Percentiles rank a stretch among this genome's conserved stretches.
phyloP scores from a whole-genome alignment of 345 rosid species.

The Linum lewisii region DNA sequence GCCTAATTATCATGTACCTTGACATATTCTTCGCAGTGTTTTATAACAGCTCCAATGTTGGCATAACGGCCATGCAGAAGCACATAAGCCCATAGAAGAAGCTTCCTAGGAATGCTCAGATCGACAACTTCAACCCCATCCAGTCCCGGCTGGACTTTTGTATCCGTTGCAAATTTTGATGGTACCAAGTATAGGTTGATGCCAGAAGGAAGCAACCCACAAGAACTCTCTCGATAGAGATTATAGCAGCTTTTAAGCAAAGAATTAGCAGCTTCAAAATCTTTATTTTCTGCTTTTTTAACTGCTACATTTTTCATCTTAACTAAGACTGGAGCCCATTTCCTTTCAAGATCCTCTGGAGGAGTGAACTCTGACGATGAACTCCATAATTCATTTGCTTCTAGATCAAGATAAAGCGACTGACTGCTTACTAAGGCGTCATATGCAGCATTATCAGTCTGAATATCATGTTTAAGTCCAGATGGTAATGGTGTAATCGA shows the following conservation, averaged over 20 bases:
- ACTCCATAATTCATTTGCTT: slow-evolving; percentile 54
- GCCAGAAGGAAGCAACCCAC: slow-evolving; percentile 49
- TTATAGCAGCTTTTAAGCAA: slow-evolving; percentile 68
- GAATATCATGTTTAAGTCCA: slow-evolving; percentile 35
- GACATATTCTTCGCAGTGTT: slow-evolving; percentile 76
- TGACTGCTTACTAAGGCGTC: slow-evolving; percentile 36
- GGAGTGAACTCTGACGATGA: slow-evolving; percentile 44
- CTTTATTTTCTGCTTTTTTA: slow-evolving; percentile 53
- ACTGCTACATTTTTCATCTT: slow-evolving; percentile 54
- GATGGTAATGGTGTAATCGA: slow-evolving; percentile 52
- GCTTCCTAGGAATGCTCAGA: slow-evolving; percentile 82
- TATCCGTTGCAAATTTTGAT: slow-evolving; percentile 33
- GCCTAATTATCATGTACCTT: slow-evolving; percentile 45
- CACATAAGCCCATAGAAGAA: slow-evolving; percentile 86
- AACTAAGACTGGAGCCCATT: slow-evolving; percentile 56
- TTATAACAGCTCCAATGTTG: slow-evolving; percentile 63
- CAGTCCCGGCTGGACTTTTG: slow-evolving; percentile 33
- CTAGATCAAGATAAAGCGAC: slow-evolving; percentile 67
- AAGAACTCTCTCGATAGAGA: slow-evolving; percentile 78
- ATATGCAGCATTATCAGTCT: slow-evolving; percentile 27
- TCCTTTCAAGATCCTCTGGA: slow-evolving; percentile 46
- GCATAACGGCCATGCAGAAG: slow-evolving; percentile 64
- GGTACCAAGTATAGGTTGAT: slow-evolving; percentile 57
- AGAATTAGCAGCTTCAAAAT: slow-evolving; percentile 58
- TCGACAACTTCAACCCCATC: slow-evolving; percentile 79